Base-by-base conservation (phyloP, 495 filamentous ascomycete genomes). In the Hyphodiscus hymeniophilus region DNA sequence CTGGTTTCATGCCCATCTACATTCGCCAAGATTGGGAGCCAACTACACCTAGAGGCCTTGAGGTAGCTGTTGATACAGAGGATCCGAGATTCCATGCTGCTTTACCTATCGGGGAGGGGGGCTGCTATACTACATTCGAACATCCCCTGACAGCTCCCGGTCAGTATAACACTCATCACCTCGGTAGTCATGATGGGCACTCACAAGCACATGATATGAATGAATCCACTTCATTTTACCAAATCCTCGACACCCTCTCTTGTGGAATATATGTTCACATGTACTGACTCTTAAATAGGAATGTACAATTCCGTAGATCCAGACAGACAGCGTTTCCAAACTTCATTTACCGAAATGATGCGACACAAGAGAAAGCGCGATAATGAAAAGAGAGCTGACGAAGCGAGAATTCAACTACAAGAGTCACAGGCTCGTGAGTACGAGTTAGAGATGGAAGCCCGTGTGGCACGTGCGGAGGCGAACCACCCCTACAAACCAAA, bases 21-120 rank as follows among this genome's bases (percentile, higher is more conserved):
- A 51, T 59, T 18, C 21, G 32, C 12, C 48, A 52, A 48, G 38
- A 40, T 21, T 59, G 56, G 56, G n/a, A 7, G 3, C 20, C 13
- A 11, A 31, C 31, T 16, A 1, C 39, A 7, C 51, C 55, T n/a
- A 22, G 20, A 10, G 51, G 47, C 20, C 33, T 41, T 1, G 20
- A 21, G 12, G 31, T 48, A 13, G 26, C 24, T 3, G 34, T 58
- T 11, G 55, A 58, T 38, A 45, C n/a, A 8, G 18, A 34, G 20
- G 10, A 13, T 8, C 13, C 18, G 3, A 28, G 47, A 18, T 54
- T 54, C 22, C 16, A 13, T 10, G 7, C 7, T 2, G 51, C 26
- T 10, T 4, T 28, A 28, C 10, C 5, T 4, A 10, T 28, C 26
- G 26, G 26, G 26, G 26, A 28, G 26, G 10, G 10, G 10, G 26